Evolutionary conservation across 169 alveolate species (phyloP).

Genomic region (Plasmodium chabaudi): DNA sequence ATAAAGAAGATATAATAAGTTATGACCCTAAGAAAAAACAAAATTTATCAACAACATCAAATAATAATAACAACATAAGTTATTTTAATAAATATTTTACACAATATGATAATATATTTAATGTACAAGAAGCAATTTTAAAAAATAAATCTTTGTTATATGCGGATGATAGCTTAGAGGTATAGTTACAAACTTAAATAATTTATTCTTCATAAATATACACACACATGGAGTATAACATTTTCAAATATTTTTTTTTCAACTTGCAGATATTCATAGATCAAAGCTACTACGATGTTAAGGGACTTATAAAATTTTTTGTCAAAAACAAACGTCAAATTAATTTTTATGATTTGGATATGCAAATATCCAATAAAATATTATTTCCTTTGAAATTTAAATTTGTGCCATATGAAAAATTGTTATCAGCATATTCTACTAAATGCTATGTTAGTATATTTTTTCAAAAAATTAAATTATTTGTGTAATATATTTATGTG

Average conservation of each 20-base stretch:
- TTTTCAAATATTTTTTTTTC: background rate
- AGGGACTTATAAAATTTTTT: constrained; percentile 31
- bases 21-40: background rate
- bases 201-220: background rate
- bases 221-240: background rate
- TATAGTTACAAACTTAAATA: background rate
- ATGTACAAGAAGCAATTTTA: constrained; percentile 32
- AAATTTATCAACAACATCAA: background rate
- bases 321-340: constrained; percentile 38
- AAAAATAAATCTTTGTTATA: constrained; percentile 19
- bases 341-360: constrained; percentile 49
- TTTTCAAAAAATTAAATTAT: background rate
- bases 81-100: constrained; percentile 49
- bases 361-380: constrained; percentile 49
- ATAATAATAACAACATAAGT: background rate
- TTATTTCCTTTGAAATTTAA: constrained; percentile 51
- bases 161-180: constrained; percentile 46
- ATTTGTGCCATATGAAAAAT: constrained; percentile 26
- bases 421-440: constrained; percentile 14
- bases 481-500: background rate
- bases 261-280: constrained; percentile 16
- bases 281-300: constrained; percentile 32
- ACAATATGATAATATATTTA: constrained; percentile 20
- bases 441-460: constrained; percentile 42
- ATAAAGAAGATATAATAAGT: background rate